These are phyloP conservation scores for Diplodia sapinea DNA, from an alignment of 2,329 filamentous ascomycete species.

Conservation along the genomic window DNA sequence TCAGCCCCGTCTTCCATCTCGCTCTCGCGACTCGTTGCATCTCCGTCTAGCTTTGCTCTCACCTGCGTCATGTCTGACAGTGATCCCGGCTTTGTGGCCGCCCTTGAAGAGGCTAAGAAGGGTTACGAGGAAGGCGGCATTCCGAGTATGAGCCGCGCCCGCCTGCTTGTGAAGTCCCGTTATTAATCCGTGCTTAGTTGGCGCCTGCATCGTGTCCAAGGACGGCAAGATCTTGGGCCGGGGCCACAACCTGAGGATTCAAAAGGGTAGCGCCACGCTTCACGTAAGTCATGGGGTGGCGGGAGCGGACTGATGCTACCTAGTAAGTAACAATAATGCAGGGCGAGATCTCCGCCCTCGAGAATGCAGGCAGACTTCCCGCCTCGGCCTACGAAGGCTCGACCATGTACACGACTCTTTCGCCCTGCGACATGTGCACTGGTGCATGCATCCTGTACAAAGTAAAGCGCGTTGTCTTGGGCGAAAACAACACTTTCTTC, in stretches of 20 bases:
- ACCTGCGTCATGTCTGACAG: constrained; percentile 35
- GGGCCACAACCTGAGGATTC: constrained; percentile 77
- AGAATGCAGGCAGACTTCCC: constrained; percentile 73
- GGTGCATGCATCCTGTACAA: constrained; percentile 79
- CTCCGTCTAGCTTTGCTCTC: constrained; percentile 1
- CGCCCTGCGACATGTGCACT: constrained; percentile 82
- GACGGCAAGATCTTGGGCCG: constrained; percentile 73
- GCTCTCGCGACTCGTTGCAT: neutral
- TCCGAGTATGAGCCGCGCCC: constrained; percentile 44
- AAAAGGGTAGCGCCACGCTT: constrained; percentile 72
- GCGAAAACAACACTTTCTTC: constrained; percentile 75
- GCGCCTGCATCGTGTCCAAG: constrained; percentile 67
- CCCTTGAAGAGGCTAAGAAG: constrained; percentile 62
- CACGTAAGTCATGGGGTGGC: constrained; percentile 60
- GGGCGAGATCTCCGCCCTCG: constrained; percentile 78
- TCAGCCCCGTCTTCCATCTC: constrained; percentile 9
- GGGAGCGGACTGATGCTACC: constrained; percentile 30
- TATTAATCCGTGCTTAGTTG: constrained; percentile 42
- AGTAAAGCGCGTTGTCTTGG: constrained; percentile 72
- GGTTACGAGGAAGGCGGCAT: constrained; percentile 64
- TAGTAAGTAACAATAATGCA: constrained; percentile 43
- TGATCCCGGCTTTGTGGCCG: constrained; percentile 60
- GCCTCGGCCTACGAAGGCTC: constrained; percentile 71
- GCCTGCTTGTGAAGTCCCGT: constrained; percentile 34
- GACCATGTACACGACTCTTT: constrained; percentile 84